These are phyloP conservation scores for Volvox africanus DNA, from an alignment of 139 green algal genomes.

Conservation along the genomic window DNA sequence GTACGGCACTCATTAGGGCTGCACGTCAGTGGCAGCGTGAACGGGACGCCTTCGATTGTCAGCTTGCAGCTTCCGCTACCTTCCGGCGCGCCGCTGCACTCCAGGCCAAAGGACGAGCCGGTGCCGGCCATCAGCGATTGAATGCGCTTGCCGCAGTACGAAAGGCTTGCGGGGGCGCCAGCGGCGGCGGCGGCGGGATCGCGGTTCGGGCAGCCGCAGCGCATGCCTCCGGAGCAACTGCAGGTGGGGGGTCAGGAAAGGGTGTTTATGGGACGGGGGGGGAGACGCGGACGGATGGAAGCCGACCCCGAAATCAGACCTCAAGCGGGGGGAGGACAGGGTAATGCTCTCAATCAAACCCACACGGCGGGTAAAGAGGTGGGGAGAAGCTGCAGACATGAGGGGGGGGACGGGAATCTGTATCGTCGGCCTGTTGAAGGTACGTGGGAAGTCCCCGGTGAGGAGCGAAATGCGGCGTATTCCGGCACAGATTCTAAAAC, in stretches of 20 bases:
- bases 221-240: constrained; percentile 33
- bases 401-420: too few species aligned
- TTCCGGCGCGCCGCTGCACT: neutral
- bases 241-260: neutral
- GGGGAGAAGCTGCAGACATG: too few species aligned
- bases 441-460: too few species aligned
- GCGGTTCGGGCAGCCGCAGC: constrained; percentile 27
- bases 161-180: neutral
- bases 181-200: neutral
- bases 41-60: neutral
- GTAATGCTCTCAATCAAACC: too few species aligned
- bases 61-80: neutral
- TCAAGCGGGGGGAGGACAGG: too few species aligned
- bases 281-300: neutral
- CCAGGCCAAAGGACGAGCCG: neutral
- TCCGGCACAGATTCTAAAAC: too few species aligned
- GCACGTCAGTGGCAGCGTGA: constrained; percentile 12
- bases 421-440: too few species aligned
- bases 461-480: too few species aligned
- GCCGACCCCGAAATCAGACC: too few species aligned
- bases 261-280: neutral
- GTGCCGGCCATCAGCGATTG: neutral
- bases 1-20: constrained; percentile 35
- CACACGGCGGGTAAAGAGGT: too few species aligned
- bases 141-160: neutral